Conservation (phyloP, 176 grass and related monocot species). For the Phragmites australis region DNA sequence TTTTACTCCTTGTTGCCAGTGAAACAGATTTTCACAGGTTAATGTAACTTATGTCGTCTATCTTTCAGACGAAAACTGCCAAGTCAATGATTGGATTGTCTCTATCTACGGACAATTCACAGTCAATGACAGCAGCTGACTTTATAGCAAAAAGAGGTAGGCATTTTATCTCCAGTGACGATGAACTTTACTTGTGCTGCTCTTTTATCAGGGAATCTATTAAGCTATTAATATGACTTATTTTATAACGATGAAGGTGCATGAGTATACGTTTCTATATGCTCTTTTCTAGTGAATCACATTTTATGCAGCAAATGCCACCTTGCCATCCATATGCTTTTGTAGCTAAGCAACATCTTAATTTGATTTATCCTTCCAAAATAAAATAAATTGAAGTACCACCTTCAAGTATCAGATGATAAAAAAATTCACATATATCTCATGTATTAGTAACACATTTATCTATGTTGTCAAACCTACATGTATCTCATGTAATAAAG, state of each 20-base stretch:
- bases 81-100: conserved; percentile 74
- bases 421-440: conserved; percentile 21
- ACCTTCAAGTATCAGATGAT: conserved; percentile 26
- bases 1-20: conserved; percentile 3
- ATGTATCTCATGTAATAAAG: conserved; percentile 5
- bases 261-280: conserved; percentile 14
- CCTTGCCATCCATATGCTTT: conserved; percentile 19
- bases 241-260: not conserved
- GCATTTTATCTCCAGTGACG: not conserved
- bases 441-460: conserved; percentile 11
- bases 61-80: conserved; percentile 83
- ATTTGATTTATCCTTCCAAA: not conserved
- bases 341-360: not conserved
- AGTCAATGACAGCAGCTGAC: conserved; percentile 75
- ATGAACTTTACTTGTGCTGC: not conserved
- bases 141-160: conserved; percentile 93
- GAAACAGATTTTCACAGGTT: not conserved
- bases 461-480: not conserved
- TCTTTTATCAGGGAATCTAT: not conserved
- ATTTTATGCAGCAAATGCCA: not conserved
- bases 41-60: conserved; percentile 13
- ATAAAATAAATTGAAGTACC: conserved; percentile 17
- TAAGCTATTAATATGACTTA: not conserved
- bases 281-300: not conserved
- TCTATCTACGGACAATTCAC: conserved; percentile 72